A percentile compares a stretch with the other conserved stretches of the same genome.
phyloP scores from a whole-genome alignment of 2,329 filamentous ascomycete genomes.

The Trichothecium roseum region DNA sequence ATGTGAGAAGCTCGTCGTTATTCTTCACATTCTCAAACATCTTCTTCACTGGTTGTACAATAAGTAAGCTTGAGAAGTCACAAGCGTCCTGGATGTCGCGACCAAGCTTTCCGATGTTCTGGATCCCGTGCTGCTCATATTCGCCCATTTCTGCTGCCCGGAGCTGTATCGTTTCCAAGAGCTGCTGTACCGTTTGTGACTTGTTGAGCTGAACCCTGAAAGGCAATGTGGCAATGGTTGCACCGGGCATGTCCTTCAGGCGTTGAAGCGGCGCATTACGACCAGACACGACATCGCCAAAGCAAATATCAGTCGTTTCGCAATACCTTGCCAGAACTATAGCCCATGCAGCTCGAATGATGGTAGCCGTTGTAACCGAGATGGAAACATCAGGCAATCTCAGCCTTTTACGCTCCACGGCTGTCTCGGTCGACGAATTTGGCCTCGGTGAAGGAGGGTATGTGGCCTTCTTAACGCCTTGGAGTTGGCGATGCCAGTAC shows the following conservation, averaged over 20 bases:
- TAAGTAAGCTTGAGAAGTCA: slow-evolving; percentile 1
- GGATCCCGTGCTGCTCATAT: slow-evolving; percentile 9
- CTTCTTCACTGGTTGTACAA: background rate
- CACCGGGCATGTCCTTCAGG: slow-evolving; percentile 8
- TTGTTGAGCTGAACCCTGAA: slow-evolving; percentile 7
- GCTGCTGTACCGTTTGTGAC: slow-evolving; percentile 4
- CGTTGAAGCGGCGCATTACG: slow-evolving; percentile 7
- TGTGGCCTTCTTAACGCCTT: background rate
- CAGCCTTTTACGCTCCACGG: slow-evolving; percentile 3
- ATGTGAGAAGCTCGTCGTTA: background rate
- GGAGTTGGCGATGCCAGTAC: slow-evolving; percentile 7
- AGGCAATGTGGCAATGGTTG: slow-evolving; percentile 9
- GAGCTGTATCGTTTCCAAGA: slow-evolving; percentile 4
- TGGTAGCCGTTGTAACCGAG: background rate
- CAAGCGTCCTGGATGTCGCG: slow-evolving; percentile 3
- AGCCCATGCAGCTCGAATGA: background rate
- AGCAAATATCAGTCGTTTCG: slow-evolving; percentile 4
- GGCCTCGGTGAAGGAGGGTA: slow-evolving; percentile 2
- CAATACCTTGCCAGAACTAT: slow-evolving; percentile 4
- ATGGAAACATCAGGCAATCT: background rate
- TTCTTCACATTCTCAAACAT: background rate
- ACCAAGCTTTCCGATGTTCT: slow-evolving; percentile 5
- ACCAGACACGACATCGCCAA: slow-evolving; percentile 8
- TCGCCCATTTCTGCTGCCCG: slow-evolving; percentile 8
- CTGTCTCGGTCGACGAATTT: background rate